Base-by-base conservation (phyloP, 768 basidiomycete genomes). In the Strobilomyces confusus region DNA sequence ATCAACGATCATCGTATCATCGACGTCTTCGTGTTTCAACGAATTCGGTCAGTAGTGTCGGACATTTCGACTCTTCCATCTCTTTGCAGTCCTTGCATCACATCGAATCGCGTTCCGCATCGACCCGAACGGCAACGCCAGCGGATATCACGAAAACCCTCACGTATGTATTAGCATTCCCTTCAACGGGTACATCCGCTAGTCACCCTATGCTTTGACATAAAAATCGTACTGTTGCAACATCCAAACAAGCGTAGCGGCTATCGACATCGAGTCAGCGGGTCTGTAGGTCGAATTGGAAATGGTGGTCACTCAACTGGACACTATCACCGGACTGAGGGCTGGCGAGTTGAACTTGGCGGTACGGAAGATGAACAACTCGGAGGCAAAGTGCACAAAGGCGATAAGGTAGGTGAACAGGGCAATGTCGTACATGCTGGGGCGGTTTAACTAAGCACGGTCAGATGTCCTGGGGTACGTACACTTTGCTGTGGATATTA, bases 331-430 rank as follows among this genome's bases (percentile, higher is more conserved):
- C 0, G 95, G 90, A 54, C 83, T 82, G 36, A 92, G 59, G 17
- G 84, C 78, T 0, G 84, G 84, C 0, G 72, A 62, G 42, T 77
- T 78, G 44, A 89, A 56, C 44, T 77, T 84, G 34, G 87, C 82
- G 2, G 91, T 86, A 47, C 83, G 79, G 74, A 86, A 99, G 56
- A 97, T 80, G 63, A 93, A 70, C 37, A 89, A 64, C 72, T 99
- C 95, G 17, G 90, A 86, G 36, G 79, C 79, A 67, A 97, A 98
- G 73, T 99, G 95, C 5, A 78, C 81, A 64, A 92, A 88, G 2
- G 93, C 95, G 62, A 98, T 83, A 51, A 93, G 80, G 73, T 95
- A 98, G 34, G 91, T 87, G 63, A 87, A 74, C 54, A 97, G 71
- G 7, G 92, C 81, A 75, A 97, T 85, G 69, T 95, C 87, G 72